Percentiles rank a stretch among this genome's conserved stretches.
Evolutionary conservation across 805 yeast species (phyloP).

Genomic region (Candida boidinii): DNA sequence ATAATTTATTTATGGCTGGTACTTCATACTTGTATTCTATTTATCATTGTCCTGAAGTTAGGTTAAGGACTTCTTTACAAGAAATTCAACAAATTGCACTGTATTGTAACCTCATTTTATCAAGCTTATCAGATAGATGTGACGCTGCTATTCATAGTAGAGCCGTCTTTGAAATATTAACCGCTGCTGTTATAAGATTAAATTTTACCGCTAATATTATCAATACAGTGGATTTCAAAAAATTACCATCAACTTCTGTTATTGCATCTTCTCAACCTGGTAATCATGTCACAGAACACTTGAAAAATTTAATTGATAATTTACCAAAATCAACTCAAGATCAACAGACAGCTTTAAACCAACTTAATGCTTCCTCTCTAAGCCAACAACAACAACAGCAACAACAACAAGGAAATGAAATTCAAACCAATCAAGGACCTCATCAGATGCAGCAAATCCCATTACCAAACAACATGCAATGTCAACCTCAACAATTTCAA

Average conservation of each 20-base stretch:
- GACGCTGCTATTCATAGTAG: conserved; percentile 71
- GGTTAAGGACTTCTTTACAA: conserved; percentile 34
- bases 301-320: conserved; percentile 29
- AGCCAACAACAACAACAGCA: neutral
- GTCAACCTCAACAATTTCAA: neutral
- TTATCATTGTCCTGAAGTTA: conserved; percentile 54
- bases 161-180: conserved; percentile 61
- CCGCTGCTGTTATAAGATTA: conserved; percentile 62
- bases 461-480: neutral
- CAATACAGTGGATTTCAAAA: conserved; percentile 16
- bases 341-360: neutral
- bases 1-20: conserved; percentile 83
- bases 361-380: neutral
- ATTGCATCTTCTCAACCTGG: conserved; percentile 24
- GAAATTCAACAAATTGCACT: conserved; percentile 40
- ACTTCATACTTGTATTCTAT: conserved; percentile 73
- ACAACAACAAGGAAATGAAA: too few species aligned
- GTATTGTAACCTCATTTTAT: conserved; percentile 49
- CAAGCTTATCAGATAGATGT: conserved; percentile 57
- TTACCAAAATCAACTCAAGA: conserved; percentile 12
- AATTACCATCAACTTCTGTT: conserved; percentile 19
- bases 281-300: conserved; percentile 29
- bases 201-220: conserved; percentile 31
- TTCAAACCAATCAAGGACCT: neutral
- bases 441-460: neutral